Conservation (phyloP, 192 early-diverging fungal genomes). For the Coemansia sp. region DNA sequence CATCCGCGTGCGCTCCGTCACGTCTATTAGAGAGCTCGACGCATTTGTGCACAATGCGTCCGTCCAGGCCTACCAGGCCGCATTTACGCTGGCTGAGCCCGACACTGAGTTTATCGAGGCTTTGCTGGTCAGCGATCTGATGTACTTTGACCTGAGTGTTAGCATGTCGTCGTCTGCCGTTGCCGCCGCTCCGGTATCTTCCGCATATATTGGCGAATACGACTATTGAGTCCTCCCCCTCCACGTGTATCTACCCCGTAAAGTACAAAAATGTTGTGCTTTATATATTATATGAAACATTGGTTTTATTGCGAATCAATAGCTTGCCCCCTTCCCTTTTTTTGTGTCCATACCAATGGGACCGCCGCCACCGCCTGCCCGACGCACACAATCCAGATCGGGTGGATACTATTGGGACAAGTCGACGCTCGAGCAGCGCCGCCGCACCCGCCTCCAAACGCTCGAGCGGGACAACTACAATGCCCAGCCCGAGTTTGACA, state of each 20-base stretch:
- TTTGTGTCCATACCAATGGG: too few relatives aligned
- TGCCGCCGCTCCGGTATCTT: background rate
- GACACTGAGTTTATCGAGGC: constrained; percentile 76
- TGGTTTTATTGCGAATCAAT: background rate
- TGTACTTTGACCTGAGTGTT: constrained; percentile 39
- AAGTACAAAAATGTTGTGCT: background rate
- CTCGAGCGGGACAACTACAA: constrained; percentile 46
- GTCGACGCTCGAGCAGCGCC: constrained; percentile 35
- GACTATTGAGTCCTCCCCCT: background rate
- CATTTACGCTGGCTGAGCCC: constrained; percentile 66
- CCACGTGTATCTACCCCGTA: constrained; percentile 14
- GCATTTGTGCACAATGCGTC: constrained; percentile 76
- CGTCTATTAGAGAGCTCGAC: constrained; percentile 68
- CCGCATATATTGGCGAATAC: constrained; percentile 12
- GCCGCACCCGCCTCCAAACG: constrained; percentile 29
- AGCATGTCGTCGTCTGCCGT: background rate
- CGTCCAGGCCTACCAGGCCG: constrained; percentile 71
- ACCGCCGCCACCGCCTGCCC: background rate
- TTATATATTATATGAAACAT: background rate
- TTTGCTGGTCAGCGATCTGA: constrained; percentile 55
- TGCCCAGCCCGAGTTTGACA: constrained; percentile 36
- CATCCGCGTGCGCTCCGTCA: constrained; percentile 66
- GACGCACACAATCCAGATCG: background rate
- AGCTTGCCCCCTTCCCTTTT: too few relatives aligned
- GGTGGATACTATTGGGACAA: constrained; percentile 32